These are phyloP conservation scores for Taphrina betulina DNA, from an alignment of 1,139 yeast genomes.

Conservation along the genomic window DNA sequence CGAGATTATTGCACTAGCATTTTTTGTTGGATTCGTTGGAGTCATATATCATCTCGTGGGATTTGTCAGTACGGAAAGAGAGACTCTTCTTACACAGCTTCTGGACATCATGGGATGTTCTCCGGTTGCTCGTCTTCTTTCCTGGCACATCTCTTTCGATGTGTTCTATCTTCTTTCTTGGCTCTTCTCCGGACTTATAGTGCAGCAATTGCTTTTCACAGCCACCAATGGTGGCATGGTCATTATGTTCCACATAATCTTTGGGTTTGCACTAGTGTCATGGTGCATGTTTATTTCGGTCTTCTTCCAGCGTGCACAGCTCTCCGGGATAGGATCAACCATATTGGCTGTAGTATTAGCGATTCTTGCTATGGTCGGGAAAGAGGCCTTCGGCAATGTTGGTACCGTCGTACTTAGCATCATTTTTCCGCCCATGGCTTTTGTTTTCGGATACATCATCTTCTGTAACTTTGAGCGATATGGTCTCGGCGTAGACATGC, in stretches of 20 bases:
- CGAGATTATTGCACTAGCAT: constrained; percentile 45
- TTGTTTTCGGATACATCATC: constrained; percentile 42
- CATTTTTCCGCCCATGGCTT: constrained; percentile 46
- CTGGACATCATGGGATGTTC: constrained; percentile 44
- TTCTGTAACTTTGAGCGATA: constrained; percentile 22
- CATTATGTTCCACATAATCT: constrained; percentile 44
- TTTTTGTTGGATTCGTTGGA: constrained; percentile 45
- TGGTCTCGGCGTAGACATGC: constrained; percentile 1
- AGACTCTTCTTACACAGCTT: constrained; percentile 43
- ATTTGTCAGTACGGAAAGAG: constrained; percentile 44
- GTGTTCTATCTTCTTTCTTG: constrained; percentile 44
- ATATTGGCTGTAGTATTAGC: constrained; percentile 44
- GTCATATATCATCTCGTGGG: constrained; percentile 46
- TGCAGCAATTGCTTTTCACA: constrained; percentile 40
- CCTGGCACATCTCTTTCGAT: constrained; percentile 43
- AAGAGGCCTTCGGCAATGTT: constrained; percentile 40
- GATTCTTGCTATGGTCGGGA: constrained; percentile 43
- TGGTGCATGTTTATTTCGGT: constrained; percentile 44
- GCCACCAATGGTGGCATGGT: constrained; percentile 42
- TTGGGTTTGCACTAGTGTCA: constrained; percentile 44
- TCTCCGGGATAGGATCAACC: constrained; percentile 45
- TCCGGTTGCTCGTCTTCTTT: constrained; percentile 40
- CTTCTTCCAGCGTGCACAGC: constrained; percentile 43
- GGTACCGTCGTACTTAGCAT: constrained; percentile 41
- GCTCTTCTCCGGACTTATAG: constrained; percentile 42